Percentiles rank a stretch among this genome's conserved stretches.
phyloP scores from a whole-genome alignment of 1,284 basidiomycete genomes.

The Melampsora americana region DNA sequence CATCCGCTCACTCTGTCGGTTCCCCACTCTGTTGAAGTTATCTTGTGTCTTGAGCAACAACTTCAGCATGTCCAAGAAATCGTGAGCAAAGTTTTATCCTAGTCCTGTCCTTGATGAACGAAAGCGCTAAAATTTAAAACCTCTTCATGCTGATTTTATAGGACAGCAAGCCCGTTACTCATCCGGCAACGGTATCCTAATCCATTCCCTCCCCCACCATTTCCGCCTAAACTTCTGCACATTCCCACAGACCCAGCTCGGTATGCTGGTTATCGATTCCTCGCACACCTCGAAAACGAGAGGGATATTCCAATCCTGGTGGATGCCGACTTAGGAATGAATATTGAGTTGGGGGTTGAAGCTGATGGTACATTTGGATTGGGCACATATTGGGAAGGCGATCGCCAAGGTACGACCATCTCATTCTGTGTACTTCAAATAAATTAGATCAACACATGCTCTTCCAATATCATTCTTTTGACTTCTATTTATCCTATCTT shows the following conservation, averaged over 20 bases:
- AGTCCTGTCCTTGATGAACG: no score
- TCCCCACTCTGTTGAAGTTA: no score
- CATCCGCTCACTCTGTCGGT: no score
- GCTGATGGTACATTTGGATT: slow-evolving; percentile 56
- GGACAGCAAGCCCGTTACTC: slow-evolving; percentile 59
- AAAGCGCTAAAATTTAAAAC: no score
- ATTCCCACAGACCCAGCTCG: slow-evolving; percentile 79
- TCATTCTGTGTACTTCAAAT: slow-evolving; percentile 53
- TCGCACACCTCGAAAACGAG: slow-evolving; percentile 72
- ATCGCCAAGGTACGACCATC: slow-evolving; percentile 47
- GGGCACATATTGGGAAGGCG: slow-evolving; percentile 69
- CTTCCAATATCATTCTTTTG: slow-evolving; percentile 53
- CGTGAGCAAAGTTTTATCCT: no score
- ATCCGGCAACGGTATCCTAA: slow-evolving; percentile 88
- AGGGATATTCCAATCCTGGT: slow-evolving; percentile 85
- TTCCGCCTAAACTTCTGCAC: slow-evolving; percentile 84
- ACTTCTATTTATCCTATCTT: not conserved
- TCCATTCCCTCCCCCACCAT: slow-evolving; percentile 86
- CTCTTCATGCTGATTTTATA: not conserved
- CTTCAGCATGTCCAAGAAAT: no score
- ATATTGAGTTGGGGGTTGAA: slow-evolving; percentile 76
- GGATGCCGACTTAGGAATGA: slow-evolving; percentile 91
- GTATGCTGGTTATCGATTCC: slow-evolving; percentile 77
- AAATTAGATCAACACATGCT: no score
- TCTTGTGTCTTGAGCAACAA: no score